Conservation (phyloP, 2,329 filamentous ascomycete species). For the Cercospora nicotianae region DNA sequence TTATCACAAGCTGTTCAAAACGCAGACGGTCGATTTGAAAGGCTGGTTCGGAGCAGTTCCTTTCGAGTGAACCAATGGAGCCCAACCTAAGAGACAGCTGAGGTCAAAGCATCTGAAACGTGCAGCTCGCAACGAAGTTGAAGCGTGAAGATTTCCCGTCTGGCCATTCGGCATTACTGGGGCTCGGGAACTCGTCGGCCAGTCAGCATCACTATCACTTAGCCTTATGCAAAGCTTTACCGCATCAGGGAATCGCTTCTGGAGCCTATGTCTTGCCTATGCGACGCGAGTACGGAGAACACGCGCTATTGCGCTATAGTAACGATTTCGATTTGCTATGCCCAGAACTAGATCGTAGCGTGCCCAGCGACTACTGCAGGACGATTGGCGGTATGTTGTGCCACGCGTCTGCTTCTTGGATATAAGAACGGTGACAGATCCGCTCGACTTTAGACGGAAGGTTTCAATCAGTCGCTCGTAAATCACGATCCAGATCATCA, state of each 20-base stretch:
- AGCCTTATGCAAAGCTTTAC: background rate
- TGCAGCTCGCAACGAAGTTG: background rate
- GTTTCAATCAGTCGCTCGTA: too few species aligned
- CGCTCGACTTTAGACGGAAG: background rate
- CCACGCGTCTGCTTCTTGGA: background rate
- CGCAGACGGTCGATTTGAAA: too few species aligned
- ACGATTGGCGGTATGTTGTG: background rate
- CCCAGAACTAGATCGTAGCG: background rate
- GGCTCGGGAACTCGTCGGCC: background rate
- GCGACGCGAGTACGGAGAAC: background rate
- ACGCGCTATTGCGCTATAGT: background rate
- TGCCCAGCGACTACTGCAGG: background rate
- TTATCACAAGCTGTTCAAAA: too few species aligned
- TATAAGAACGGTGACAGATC: background rate
- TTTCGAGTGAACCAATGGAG: background rate
- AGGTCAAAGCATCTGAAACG: background rate
- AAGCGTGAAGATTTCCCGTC: background rate
- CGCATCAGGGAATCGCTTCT: background rate
- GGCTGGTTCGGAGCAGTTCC: too few species aligned
- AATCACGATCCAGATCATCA: background rate
- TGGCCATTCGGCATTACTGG: background rate
- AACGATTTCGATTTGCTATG: background rate
- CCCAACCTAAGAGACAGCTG: background rate
- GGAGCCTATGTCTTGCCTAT: background rate
- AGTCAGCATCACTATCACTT: background rate